These are phyloP conservation scores for Dothistroma septosporum DNA, from an alignment of 2,329 filamentous ascomycete species.

Conservation along the genomic window DNA sequence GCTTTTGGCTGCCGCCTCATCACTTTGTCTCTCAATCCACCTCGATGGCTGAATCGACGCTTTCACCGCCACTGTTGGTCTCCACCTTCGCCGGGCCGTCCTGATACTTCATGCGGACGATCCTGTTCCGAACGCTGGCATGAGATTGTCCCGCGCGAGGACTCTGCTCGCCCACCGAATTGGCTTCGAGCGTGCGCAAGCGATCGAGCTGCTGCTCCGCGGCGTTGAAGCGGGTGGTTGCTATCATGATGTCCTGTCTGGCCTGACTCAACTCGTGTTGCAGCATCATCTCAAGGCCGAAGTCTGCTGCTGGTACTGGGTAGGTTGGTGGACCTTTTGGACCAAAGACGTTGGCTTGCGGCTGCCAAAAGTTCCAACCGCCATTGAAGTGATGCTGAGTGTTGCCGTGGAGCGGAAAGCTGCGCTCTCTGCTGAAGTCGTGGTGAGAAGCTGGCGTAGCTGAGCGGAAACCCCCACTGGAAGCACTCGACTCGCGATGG, in stretches of 20 bases:
- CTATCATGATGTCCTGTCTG: background rate
- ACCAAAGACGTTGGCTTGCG: background rate
- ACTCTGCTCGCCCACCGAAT: background rate
- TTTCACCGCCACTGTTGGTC: background rate
- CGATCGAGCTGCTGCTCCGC: background rate
- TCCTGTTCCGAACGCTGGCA: background rate
- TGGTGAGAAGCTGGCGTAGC: background rate
- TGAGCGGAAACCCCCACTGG: background rate
- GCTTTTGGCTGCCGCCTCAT: background rate
- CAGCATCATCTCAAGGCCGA: background rate
- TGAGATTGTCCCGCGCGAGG: background rate
- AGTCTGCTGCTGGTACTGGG: background rate
- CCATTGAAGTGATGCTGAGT: background rate
- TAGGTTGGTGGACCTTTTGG: background rate
- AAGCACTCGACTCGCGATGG: background rate
- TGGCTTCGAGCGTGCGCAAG: background rate
- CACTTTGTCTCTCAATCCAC: background rate
- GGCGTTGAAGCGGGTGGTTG: background rate
- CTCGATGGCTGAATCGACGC: conserved; percentile 1
- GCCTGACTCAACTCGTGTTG: background rate
- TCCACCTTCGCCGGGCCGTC: background rate
- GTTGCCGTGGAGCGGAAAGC: background rate
- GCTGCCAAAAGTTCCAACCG: background rate
- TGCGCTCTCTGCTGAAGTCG: background rate
- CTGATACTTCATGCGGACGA: background rate